phyloP scores from a whole-genome alignment of 805 yeast species.

The Cephaloascus fragrans region DNA sequence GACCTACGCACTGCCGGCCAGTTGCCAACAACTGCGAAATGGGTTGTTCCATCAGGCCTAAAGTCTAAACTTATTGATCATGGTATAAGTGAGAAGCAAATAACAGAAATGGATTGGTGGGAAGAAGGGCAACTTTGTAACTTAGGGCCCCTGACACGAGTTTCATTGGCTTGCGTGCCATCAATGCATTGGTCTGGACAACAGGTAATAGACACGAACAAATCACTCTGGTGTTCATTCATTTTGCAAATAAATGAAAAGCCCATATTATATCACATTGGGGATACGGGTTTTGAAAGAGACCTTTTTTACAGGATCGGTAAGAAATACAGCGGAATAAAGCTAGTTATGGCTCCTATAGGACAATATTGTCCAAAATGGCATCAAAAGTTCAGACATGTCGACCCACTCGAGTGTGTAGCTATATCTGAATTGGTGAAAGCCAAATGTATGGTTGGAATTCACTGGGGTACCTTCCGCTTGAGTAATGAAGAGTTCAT shows the following conservation, averaged over 20 bases:
- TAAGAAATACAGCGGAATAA: constrained; percentile 38
- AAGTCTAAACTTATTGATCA: constrained; percentile 44
- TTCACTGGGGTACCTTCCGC: constrained; percentile 95
- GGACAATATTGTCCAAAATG: constrained; percentile 94
- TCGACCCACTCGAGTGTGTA: constrained; percentile 69
- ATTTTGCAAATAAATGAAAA: constrained; percentile 54
- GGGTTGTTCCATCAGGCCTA: constrained; percentile 88
- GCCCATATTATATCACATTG: constrained; percentile 82
- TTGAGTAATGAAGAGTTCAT: constrained; percentile 79
- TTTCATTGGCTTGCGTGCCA: constrained; percentile 80
- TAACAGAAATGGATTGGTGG: constrained; percentile 92
- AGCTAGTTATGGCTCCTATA: constrained; percentile 73
- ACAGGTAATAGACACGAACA: constrained; percentile 67
- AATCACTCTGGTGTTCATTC: constrained; percentile 84
- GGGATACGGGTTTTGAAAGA: constrained; percentile 85
- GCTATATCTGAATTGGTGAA: constrained; percentile 54
- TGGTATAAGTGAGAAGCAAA: constrained; percentile 40
- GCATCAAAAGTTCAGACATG: constrained; percentile 89
- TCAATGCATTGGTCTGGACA: constrained; percentile 98
- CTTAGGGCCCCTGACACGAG: too few species aligned
- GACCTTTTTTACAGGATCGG: constrained; percentile 66
- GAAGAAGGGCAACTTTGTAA: constrained; percentile 48
- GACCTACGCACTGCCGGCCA: constrained; percentile 50
- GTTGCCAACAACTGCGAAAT: constrained; percentile 47
- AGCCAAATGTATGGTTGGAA: constrained; percentile 64